Evolutionary conservation across 2,329 filamentous ascomycete genomes (phyloP), one percentile per base, ranked within the genome.

Genomic region (Hypoxylon sp.): DNA sequence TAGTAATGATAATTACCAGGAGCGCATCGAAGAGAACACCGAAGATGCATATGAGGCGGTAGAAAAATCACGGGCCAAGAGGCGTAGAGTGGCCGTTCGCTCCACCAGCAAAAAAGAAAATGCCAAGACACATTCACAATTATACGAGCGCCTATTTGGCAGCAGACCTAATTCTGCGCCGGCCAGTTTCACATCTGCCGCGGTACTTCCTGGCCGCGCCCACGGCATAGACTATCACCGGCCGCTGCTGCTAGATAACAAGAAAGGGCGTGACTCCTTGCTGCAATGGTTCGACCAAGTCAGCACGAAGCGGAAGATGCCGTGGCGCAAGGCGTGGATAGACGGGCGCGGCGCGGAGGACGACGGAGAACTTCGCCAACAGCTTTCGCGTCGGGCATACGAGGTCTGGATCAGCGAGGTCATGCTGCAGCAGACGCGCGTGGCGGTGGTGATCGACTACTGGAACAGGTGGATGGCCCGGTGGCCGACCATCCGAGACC

Each of bases 401-500:
- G 80, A 87, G 69, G 85, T 88, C 42, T 88, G 85, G 83, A 86
- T 88, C 67, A 85, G 81, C 67, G 85, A 88, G 73, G 83, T 87
- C 64, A 88, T 88, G 85, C 78, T 88, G 9, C 85, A 88, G 70
- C 85, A 88, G 72, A 88, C 85, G 1, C 82, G 85, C 23, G 85
- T 88, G 3, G 79, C 82, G 2, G 81, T 81, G 5, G 85, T 87
- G 0, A 81, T 87, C 17, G 83, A 81, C 45, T 88, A 88, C 69
- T 88, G 85, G 82, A 83, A 81, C 24, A 77, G 76, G 1, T 88
- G 85, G 85, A 85, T 85, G 75, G 75, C 70, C 0, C 79, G 79
- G 53, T 88, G 85, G 84, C 84, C 84, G 0, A 84, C 83, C 0
- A 79, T 88, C 2, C 76, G 78, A 1, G 79, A 82, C 18, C 77